Conservation (phyloP, 805 yeast species). For the Starmerella sp. region DNA sequence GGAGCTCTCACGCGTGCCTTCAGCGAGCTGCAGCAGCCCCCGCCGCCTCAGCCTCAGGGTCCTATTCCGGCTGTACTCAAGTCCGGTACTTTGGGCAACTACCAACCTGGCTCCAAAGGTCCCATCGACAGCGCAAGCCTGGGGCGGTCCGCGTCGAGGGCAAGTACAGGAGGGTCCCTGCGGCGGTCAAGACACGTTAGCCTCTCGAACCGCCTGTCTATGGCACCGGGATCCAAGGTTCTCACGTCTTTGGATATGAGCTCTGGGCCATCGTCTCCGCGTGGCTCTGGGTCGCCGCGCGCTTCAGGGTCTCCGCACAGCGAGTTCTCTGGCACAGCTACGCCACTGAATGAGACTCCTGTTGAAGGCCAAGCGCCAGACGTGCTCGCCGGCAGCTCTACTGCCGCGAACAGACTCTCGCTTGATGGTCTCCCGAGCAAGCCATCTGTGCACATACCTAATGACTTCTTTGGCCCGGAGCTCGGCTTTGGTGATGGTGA, state of each 20-base stretch:
- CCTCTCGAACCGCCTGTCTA: neutral
- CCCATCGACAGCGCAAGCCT: neutral
- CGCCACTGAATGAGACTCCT: neutral
- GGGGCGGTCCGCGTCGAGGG: neutral
- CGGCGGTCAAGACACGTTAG: neutral
- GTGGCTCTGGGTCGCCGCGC: too few species aligned
- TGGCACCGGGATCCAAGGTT: neutral
- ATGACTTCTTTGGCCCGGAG: neutral
- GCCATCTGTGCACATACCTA: neutral
- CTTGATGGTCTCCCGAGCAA: neutral
- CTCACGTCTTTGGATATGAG: neutral
- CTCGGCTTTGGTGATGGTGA: neutral
- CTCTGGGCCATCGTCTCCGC: too few species aligned
- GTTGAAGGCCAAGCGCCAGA: too few species aligned
- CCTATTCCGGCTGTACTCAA: slow-evolving; percentile 17
- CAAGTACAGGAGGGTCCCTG: neutral
- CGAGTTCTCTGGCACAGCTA: neutral
- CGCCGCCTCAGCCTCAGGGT: neutral
- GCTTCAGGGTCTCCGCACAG: neutral
- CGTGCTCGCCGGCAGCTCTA: too few species aligned
- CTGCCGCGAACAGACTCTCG: neutral
- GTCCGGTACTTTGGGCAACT: neutral
- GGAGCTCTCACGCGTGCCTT: slow-evolving; percentile 8
- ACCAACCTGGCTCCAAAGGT: neutral
- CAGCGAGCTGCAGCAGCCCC: slow-evolving; percentile 8